A percentile compares a stretch with the other conserved stretches of the same genome.
Conservation (phyloP, 495 filamentous ascomycete genomes). For the Aspergillus avenaceus region DNA sequence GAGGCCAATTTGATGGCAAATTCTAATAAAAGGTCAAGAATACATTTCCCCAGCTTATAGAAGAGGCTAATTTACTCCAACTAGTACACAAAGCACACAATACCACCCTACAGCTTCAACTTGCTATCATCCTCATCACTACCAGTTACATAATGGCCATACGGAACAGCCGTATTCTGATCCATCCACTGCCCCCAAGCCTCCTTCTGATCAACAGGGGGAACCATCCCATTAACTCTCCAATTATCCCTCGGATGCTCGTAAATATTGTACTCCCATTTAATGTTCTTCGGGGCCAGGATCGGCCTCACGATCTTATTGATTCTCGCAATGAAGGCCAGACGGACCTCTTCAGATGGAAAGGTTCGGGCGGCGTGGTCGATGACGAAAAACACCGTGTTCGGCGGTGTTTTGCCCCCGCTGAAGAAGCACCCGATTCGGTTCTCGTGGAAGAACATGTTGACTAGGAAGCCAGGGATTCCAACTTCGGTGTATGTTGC, state of each 20-base stretch:
- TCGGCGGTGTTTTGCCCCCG: slow-evolving; percentile 5
- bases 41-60: too few species aligned
- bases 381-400: slow-evolving; percentile 6
- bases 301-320: slow-evolving; percentile 7
- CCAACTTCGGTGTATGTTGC: neutral
- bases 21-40: too few species aligned
- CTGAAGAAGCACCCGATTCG: slow-evolving; percentile 7
- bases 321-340: slow-evolving; percentile 1
- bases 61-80: too few species aligned
- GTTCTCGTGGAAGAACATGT: slow-evolving; percentile 11
- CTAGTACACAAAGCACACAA: too few species aligned
- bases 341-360: slow-evolving; percentile 1
- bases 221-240: slow-evolving; percentile 13
- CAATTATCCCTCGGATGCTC: slow-evolving; percentile 11
- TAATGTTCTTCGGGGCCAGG: slow-evolving; percentile 5
- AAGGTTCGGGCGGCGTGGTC: slow-evolving; percentile 5
- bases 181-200: slow-evolving; percentile 10
- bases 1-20: too few species aligned
- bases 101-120: too few species aligned
- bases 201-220: slow-evolving; percentile 8
- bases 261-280: slow-evolving; percentile 15
- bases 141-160: too few species aligned
- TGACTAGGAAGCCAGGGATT: slow-evolving; percentile 9
- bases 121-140: too few species aligned
- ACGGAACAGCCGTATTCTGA: slow-evolving; percentile 1